phyloP scores from a whole-genome alignment of 164 flowering plant species.

The Stephania yunnanensis region DNA sequence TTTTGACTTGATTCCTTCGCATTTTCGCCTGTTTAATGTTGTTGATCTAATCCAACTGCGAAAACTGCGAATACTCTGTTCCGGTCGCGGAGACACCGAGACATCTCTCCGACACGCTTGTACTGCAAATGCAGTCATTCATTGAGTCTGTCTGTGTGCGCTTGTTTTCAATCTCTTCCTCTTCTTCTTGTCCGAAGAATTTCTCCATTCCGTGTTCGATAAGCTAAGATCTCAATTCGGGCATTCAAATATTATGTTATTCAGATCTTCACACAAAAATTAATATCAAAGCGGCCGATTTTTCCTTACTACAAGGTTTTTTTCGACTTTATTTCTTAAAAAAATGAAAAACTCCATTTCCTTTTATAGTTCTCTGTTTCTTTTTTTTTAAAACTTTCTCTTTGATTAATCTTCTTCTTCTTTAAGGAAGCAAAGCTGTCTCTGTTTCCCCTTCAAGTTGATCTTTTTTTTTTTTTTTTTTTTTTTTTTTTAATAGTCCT shows the following conservation, averaged over 20 bases:
- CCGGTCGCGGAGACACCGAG: neutral
- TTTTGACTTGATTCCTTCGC: conserved; percentile 8
- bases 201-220: neutral
- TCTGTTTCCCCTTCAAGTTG: conserved; percentile 39
- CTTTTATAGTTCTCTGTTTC: no score
- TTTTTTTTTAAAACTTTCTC: no score
- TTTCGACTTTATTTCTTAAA: no score
- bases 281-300: no score
- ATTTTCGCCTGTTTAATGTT: neutral
- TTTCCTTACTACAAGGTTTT: no score
- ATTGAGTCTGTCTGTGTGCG: no score
- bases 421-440: conserved; percentile 18
- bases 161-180: neutral
- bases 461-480: conserved; percentile 17
- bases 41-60: neutral
- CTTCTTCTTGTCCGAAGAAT: neutral
- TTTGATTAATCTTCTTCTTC: conserved; percentile 4
- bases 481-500: conserved; percentile 4
- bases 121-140: no score
- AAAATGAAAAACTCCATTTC: no score
- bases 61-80: neutral
- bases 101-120: no score
- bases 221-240: neutral
- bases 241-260: no score
- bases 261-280: no score